phyloP scores from a whole-genome alignment of 2,329 filamentous ascomycete species.

The Aureobasidium sp. region DNA sequence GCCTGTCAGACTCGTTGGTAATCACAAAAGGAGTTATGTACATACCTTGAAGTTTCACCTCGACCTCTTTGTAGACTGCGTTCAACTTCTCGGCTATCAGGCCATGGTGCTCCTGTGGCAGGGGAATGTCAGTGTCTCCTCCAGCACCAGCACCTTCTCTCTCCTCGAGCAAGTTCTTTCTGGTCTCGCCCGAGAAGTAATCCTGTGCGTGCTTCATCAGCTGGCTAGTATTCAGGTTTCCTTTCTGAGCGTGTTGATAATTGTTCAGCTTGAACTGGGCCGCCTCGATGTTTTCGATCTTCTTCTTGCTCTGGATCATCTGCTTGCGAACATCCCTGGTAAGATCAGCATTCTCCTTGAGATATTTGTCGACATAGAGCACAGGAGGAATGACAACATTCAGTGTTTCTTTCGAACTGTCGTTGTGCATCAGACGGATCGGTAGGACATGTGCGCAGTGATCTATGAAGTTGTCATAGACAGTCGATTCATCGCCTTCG shows the following conservation, averaged over 20 bases:
- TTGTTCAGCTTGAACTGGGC: conserved; percentile 30
- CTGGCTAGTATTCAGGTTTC: background rate
- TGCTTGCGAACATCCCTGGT: conserved; percentile 40
- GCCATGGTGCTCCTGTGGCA: conserved; percentile 18
- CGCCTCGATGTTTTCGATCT: conserved; percentile 24
- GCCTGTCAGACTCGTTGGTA: background rate
- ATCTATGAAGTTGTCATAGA: conserved; percentile 29
- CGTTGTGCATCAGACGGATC: conserved; percentile 35
- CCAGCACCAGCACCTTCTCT: conserved; percentile 13
- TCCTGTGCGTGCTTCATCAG: conserved; percentile 19
- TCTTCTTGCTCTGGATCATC: conserved; percentile 25
- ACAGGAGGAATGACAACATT: conserved; percentile 44
- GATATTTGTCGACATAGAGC: conserved; percentile 53
- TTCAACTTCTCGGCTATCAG: conserved; percentile 24
- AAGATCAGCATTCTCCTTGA: conserved; percentile 41
- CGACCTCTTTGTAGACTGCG: conserved; percentile 25
- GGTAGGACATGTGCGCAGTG: conserved; percentile 47
- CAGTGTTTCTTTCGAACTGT: conserved; percentile 24
- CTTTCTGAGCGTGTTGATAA: conserved; percentile 16
- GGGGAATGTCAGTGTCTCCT: conserved; percentile 12
- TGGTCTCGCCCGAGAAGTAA: conserved; percentile 24
- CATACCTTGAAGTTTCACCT: conserved; percentile 21
- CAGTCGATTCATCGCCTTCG: conserved; percentile 16
- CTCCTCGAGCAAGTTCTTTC: conserved; percentile 16
- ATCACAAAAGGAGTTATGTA: too few species aligned